These are phyloP conservation scores for Cladosporium sp. DNA, from an alignment of 2,329 filamentous ascomycete genomes.

Conservation along the genomic window DNA sequence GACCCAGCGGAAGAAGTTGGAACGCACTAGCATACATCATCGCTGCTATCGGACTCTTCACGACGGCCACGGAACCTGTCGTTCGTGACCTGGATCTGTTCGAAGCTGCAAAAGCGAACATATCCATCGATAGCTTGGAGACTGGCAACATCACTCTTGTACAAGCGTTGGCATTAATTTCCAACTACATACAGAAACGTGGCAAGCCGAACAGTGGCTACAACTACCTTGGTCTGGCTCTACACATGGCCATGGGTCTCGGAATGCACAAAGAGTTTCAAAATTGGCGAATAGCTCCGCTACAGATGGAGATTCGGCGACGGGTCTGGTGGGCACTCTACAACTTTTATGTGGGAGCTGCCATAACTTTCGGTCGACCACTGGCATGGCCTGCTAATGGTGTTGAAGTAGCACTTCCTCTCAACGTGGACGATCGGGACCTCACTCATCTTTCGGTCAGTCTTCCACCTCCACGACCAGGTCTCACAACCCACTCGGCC, in stretches of 20 bases:
- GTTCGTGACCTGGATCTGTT: constrained; percentile 42
- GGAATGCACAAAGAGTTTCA: constrained; percentile 50
- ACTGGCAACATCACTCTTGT: constrained; percentile 48
- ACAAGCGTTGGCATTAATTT: constrained; percentile 44
- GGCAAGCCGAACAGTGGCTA: constrained; percentile 50
- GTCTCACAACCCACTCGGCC: constrained; percentile 42
- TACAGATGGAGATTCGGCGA: constrained; percentile 32
- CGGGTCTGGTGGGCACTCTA: constrained; percentile 37
- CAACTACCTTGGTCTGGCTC: constrained; percentile 47
- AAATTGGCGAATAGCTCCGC: constrained; percentile 42
- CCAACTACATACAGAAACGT: constrained; percentile 48
- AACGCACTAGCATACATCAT: constrained; percentile 45
- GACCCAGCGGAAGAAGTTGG: constrained; percentile 41
- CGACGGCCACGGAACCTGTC: constrained; percentile 33
- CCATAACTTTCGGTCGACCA: constrained; percentile 48
- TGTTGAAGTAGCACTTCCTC: constrained; percentile 41
- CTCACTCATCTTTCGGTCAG: constrained; percentile 29
- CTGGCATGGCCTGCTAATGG: constrained; percentile 43
- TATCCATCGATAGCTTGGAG: constrained; percentile 46
- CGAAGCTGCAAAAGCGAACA: constrained; percentile 42
- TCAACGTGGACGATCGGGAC: constrained; percentile 45
- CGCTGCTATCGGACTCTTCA: constrained; percentile 43
- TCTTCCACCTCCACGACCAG: constrained; percentile 16
- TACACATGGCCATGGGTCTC: constrained; percentile 48
- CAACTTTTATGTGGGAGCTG: constrained; percentile 48